These are phyloP conservation scores for Boeremia lycopersici DNA, from an alignment of 2,329 filamentous ascomycete species.

Conservation along the genomic window DNA sequence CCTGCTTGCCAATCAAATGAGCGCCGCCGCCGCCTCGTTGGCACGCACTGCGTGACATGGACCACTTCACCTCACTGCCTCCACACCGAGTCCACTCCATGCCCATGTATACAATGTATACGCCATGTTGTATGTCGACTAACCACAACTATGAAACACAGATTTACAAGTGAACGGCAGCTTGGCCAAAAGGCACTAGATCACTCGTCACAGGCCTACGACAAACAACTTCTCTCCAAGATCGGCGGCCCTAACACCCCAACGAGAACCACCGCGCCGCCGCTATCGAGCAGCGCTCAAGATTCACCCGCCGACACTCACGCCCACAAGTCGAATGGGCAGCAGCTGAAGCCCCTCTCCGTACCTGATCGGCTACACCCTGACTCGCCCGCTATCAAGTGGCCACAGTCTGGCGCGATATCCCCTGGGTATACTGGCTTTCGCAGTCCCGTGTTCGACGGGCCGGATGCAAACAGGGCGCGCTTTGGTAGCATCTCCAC, in stretches of 20 bases:
- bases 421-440: conserved; percentile 52
- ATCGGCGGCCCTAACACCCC: conserved; percentile 66
- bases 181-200: conserved; percentile 63
- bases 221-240: conserved; percentile 66
- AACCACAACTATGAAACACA: conserved; percentile 37
- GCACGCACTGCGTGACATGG: conserved; percentile 5
- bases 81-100: conserved; percentile 1
- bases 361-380: conserved; percentile 51
- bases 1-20: conserved; percentile 12
- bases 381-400: conserved; percentile 50
- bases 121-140: conserved; percentile 15
- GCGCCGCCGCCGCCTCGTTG: conserved; percentile 1
- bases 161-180: conserved; percentile 65
- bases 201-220: conserved; percentile 66
- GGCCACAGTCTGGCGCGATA: conserved; percentile 49
- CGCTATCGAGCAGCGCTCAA: conserved; percentile 42
- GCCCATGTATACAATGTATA: conserved; percentile 10
- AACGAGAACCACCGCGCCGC: conserved; percentile 49
- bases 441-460: conserved; percentile 51
- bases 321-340: conserved; percentile 50
- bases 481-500: conserved; percentile 58
- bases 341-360: conserved; percentile 51
- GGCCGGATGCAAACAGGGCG: conserved; percentile 42
- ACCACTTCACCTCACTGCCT: neutral
- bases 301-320: conserved; percentile 46